Evolutionary conservation across 129 eudicot genomes (phyloP), one percentile per base, ranked within the genome.

Genomic region (Tanacetum coccineum): DNA sequence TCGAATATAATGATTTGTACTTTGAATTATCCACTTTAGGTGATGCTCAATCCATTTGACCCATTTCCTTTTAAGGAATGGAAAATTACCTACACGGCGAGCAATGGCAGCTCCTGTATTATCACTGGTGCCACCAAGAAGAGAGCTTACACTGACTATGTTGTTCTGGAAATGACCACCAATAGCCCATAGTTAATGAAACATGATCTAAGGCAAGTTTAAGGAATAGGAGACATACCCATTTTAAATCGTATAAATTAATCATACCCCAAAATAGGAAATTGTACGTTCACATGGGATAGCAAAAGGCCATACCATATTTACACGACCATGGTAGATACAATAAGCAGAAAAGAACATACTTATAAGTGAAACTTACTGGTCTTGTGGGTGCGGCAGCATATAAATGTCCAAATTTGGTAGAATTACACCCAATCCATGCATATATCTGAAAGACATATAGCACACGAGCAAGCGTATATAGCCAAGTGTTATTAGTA

Each of bases 371-470:
- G 14, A 60, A 79, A 82, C 99, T 84, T 84, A 93, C 99, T 30
- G 96, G 96, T 68, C 93, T 76, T 13, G 89, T 93, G 17, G 95
- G 79, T 20, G 90, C 93, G 74, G 96, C 99, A 6, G 96, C 99
- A 70, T 86, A 84, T 22, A 93, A 74, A 78, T 79, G 69, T 68
- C 99, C 99, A 40, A 84, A 77, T 66, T 80, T 93, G 17, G 96
- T 74, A 46, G 96, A 84, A 77, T 87, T 85, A 77, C 88, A 93
- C 62, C 99, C 93, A 59, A 93, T 81, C 99, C 99, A 93, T 19
- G 87, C 93, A 81, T 89, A 93, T 78, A 93, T 89, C 99, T 89
- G 78, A 63, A 39, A 39, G 55, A 26, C 45, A 13, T 17, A 36
- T 4, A 22, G 13, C 49, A 55, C 26, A 61, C 9, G 17, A 72